Evolutionary conservation across 176 grass and related monocot species (phyloP).

Genomic region (Rhipidocladum racemiflorum): DNA sequence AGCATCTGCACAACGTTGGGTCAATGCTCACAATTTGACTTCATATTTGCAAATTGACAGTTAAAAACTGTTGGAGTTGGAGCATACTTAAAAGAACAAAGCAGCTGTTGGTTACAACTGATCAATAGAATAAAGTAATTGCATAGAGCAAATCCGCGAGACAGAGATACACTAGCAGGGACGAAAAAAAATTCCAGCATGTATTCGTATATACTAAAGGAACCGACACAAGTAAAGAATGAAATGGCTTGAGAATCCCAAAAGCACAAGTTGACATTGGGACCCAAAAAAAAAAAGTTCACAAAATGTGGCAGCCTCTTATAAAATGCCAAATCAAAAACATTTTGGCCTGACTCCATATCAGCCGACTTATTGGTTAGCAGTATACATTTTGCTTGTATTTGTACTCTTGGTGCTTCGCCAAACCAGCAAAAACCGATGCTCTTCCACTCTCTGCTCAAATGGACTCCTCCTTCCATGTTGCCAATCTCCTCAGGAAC

Average conservation of each 20-base stretch:
- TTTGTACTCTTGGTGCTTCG: conserved; percentile 38
- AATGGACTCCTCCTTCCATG: conserved; percentile 64
- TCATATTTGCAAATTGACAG: neutral
- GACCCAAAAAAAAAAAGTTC: neutral
- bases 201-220: conserved; percentile 32
- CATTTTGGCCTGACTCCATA: conserved; percentile 39
- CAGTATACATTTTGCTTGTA: conserved; percentile 54
- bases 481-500: conserved; percentile 68
- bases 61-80: neutral
- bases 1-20: neutral
- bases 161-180: neutral
- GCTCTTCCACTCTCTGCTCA: conserved; percentile 9
- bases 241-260: conserved; percentile 25
- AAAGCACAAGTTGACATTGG: neutral
- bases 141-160: neutral
- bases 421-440: conserved; percentile 35
- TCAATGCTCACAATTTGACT: neutral
- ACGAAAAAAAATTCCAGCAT: neutral
- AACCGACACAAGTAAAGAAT: conserved; percentile 51
- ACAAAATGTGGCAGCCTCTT: conserved; percentile 21
- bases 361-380: conserved; percentile 58
- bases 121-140: conserved; percentile 10
- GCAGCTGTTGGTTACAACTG: conserved; percentile 10
- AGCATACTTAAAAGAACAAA: neutral
- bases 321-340: conserved; percentile 56